Evolutionary conservation across 352 stramenopile genomes (phyloP).

Genomic region (Chrysophaeum taylorii): DNA sequence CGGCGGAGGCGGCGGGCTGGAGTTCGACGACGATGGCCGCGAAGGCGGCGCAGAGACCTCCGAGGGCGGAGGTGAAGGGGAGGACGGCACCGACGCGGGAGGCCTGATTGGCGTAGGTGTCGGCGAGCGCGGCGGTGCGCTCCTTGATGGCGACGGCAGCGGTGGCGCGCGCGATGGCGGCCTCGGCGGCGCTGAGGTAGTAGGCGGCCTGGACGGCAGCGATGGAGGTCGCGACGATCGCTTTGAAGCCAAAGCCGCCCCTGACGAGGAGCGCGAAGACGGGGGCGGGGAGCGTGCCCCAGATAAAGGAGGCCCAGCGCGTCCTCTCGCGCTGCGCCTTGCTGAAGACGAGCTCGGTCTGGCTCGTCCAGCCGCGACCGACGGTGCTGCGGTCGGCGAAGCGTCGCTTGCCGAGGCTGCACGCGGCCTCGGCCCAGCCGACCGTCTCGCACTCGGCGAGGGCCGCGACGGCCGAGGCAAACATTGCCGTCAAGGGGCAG

Average conservation of each 20-base stretch:
- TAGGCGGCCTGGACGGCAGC: slow-evolving; percentile 48
- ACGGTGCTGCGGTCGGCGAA: background rate
- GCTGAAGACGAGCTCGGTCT: background rate
- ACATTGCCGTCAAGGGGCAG: background rate
- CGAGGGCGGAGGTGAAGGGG: slow-evolving; percentile 52
- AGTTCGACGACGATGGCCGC: slow-evolving; percentile 55
- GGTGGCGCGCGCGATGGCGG: slow-evolving; percentile 37
- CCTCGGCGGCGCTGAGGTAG: slow-evolving; percentile 45
- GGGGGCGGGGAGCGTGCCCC: slow-evolving; percentile 42
- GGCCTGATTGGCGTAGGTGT: slow-evolving; percentile 60
- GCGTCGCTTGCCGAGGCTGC: background rate
- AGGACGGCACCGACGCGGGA: slow-evolving; percentile 46
- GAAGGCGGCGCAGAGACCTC: slow-evolving; percentile 46
- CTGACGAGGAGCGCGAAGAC: slow-evolving; percentile 44
- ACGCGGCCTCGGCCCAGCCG: no score
- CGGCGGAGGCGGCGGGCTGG: slow-evolving; percentile 14
- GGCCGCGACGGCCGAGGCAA: background rate
- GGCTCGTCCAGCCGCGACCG: background rate
- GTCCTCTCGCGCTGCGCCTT: slow-evolving; percentile 20
- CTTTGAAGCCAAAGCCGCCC: slow-evolving; percentile 44
- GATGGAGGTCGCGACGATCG: slow-evolving; percentile 45
- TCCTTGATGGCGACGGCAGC: slow-evolving; percentile 53
- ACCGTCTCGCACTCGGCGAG: background rate
- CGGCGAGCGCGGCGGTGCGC: slow-evolving; percentile 47
- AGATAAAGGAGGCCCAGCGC: slow-evolving; percentile 41